Base-by-base conservation (phyloP, 495 filamentous ascomycete genomes). In the Penicillium herquei region DNA sequence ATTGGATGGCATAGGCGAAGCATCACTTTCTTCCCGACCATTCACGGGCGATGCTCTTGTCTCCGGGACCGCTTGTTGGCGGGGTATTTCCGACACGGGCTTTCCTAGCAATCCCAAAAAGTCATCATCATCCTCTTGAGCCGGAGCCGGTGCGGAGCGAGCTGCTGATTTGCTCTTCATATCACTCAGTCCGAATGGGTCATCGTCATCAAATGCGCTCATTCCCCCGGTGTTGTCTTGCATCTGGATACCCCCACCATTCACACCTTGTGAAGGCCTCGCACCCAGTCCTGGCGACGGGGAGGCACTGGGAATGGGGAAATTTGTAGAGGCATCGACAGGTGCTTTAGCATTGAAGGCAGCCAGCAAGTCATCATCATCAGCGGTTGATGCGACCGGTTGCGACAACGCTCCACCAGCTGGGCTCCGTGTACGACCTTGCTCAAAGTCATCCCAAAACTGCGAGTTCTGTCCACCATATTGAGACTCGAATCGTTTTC, bases 61-160 rank as follows among this genome's bases (percentile, higher is more conserved):
- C 45, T 71, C 57, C 30, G 54, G 57, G 13, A 70, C 55, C 31
- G 69, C 58, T 48, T 73, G 61, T 35, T 70, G 70, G 10, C 78
- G 75, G 7, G 79, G 76, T 30, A 93, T 75, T 64, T 93, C 88
- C 2, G 92, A 91, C 0, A 97, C 89, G 1, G 94, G 93, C 56
- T 89, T 92, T 11, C 80, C 89, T 11, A 98, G 77, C 52, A 95
- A 79, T 0, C 94, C 94, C 14, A 98, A 78, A 37, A 98, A 87
- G 66, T 98, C 92, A 64, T 95, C 90, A 46, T 96, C 89, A 37
- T 75, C 67, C 31, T 59, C 73, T 61, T 63, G 67, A 40, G 69
- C 55, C 1, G 75, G 62, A 39, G 69, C 54, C 2, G 74, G 64
- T 11, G 74, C 57, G 9, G 76, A 63, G 11, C 75, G 61, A 2